Evolutionary conservation across 305 asterid genomes (phyloP).

Genomic region (Salvia sclarea): DNA sequence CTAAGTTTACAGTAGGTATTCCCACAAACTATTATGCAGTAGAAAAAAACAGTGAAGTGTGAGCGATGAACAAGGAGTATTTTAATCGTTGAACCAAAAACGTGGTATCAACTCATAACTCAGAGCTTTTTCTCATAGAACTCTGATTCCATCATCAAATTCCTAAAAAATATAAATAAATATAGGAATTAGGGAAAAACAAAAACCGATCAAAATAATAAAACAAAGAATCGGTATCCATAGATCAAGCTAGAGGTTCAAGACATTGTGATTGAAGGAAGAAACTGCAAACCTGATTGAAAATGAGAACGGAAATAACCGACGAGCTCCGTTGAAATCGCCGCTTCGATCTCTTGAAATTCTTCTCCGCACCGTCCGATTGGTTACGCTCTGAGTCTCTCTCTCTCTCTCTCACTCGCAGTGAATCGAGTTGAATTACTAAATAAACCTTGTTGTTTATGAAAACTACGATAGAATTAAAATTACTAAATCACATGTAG

Average conservation of each 20-base stretch:
- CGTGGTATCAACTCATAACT: background rate
- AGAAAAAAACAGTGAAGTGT: conserved; percentile 11
- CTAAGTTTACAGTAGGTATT: background rate
- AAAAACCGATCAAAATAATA: conserved; percentile 13
- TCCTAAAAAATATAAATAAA: conserved; percentile 4
- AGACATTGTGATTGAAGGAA: background rate
- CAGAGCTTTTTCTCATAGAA: background rate
- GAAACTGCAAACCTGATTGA: conserved; percentile 11
- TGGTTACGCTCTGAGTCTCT: background rate
- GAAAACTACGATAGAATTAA: too few species aligned
- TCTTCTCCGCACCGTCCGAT: background rate
- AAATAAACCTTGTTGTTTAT: too few species aligned
- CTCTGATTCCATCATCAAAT: background rate
- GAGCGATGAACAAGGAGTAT: background rate
- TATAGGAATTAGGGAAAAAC: conserved; percentile 21
- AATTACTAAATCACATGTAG: too few species aligned
- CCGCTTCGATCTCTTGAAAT: conserved; percentile 17
- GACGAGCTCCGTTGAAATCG: conserved; percentile 1
- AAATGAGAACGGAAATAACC: background rate
- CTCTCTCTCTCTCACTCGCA: background rate
- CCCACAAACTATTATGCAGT: conserved; percentile 1
- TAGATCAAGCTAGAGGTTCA: background rate
- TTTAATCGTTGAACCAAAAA: background rate
- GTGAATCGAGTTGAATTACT: too few species aligned
- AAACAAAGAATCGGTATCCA: background rate